Conservation (phyloP, 495 filamentous ascomycete genomes). For the Chaetomium fimeti region DNA sequence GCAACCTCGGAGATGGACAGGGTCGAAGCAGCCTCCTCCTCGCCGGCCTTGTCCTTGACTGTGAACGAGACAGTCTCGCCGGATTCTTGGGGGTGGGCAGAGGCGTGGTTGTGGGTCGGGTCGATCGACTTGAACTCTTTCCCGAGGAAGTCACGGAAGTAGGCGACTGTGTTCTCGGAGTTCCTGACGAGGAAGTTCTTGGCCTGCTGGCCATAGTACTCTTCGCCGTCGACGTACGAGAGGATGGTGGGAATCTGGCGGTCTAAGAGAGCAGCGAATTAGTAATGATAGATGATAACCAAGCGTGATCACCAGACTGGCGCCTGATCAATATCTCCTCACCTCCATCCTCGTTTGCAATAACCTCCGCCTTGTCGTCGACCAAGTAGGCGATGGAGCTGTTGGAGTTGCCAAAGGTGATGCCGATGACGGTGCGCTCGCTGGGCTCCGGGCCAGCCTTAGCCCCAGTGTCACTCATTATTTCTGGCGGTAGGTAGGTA, state of each 20-base stretch:
- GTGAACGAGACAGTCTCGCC: slow-evolving; percentile 76
- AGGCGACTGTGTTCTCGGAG: slow-evolving; percentile 85
- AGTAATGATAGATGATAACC: not conserved
- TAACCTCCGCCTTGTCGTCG: slow-evolving; percentile 94
- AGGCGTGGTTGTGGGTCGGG: slow-evolving; percentile 89
- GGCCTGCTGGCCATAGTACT: slow-evolving; percentile 94
- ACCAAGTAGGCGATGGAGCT: slow-evolving; percentile 91
- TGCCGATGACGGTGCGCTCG: slow-evolving; percentile 81
- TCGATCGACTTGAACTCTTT: slow-evolving; percentile 97
- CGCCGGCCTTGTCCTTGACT: slow-evolving; percentile 70
- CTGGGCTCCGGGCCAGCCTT: slow-evolving; percentile 50
- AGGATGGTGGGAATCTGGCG: slow-evolving; percentile 94
- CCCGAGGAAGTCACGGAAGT: slow-evolving; percentile 93
- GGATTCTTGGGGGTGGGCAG: slow-evolving; percentile 80
- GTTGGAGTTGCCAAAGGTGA: slow-evolving; percentile 96
- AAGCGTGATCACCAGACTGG: not conserved
- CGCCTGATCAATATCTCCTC: slow-evolving; percentile 32
- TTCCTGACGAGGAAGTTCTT: slow-evolving; percentile 91
- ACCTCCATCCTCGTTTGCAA: slow-evolving; percentile 99
- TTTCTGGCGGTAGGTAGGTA: not conserved
- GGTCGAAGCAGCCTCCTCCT: slow-evolving; percentile 57
- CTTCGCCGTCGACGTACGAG: slow-evolving; percentile 91
- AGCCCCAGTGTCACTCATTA: slow-evolving; percentile 41
- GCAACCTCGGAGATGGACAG: slow-evolving; percentile 82
- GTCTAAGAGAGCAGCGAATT: slow-evolving; percentile 52